Base-by-base conservation (phyloP, 768 basidiomycete species). In the Rhizopogon rudus region DNA sequence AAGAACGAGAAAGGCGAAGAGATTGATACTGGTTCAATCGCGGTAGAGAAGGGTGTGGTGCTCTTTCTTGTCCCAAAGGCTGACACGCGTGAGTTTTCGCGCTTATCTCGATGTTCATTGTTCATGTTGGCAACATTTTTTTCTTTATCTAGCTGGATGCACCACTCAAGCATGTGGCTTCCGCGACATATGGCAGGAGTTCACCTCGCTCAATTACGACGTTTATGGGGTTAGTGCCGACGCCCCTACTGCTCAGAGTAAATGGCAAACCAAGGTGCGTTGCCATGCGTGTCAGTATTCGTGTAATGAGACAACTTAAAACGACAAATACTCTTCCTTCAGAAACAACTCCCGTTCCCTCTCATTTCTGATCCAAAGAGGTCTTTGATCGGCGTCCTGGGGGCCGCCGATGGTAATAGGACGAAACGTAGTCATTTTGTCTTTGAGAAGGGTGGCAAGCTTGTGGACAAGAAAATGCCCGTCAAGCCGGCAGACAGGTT, bases 361-460 rank as follows among this genome's bases (percentile, higher is more conserved):
- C 75, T 97, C 1, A 78, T 98, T 31, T 96, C 91, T 6, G 95
- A 98, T 68, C 91, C 87, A n/a, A 83, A 93, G 67, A 82, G 86
- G 45, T 67, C 77, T 22, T 77, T 98, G 31, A 91, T 98, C 60
- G 78, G 79, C 35, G 88, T 84, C 2, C 78, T 98, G 28, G 95
- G 94, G 14, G 91, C 91, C 13, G 86, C 80, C 0, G 82, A 81
- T 37, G 85, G 86, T 8, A 89, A 86, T 37, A 90, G 83, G 75
- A 92, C 91, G 51, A 91, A 91, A 73, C 83, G 95, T 13, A 93
- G 91, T 60, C 93, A 96, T 70, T 97, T 96, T 70, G 82, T 98
- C 61, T 96, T 98, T 62, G 90, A 84, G 61, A 89, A 91, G 69
- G 93, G 92, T 6, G 95, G 94, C 1, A 91, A 91, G 69, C 76